Conservation (phyloP, 768 basidiomycete genomes). For the Rhodotorula kratochvilovae region DNA sequence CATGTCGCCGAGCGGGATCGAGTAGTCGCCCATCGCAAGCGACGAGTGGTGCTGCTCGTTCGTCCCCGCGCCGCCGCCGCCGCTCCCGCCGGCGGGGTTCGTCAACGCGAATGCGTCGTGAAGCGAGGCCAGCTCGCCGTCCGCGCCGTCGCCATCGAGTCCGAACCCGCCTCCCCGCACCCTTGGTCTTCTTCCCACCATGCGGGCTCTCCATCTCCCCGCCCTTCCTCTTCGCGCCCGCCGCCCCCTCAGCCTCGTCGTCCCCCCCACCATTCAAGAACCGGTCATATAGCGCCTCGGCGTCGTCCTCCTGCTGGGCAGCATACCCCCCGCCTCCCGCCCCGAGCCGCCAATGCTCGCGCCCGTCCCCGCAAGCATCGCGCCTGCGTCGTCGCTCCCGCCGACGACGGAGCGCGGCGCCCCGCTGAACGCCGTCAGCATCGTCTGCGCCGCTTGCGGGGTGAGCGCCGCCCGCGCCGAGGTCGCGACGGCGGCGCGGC, state of each 20-base stretch:
- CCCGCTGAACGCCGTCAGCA: not conserved
- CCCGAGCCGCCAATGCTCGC: not conserved
- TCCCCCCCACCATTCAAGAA: not conserved
- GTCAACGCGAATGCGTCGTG: conserved; percentile 17
- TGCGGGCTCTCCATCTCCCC: not conserved
- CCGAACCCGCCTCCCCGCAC: not conserved
- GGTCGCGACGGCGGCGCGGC: not conserved
- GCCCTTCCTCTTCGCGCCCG: not conserved
- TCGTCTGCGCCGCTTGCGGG: conserved; percentile 15
- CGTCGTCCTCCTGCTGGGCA: not conserved
- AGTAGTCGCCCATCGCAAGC: conserved; percentile 10
- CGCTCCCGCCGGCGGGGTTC: not conserved
- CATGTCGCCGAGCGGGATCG: conserved; percentile 24
- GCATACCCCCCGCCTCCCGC: not conserved
- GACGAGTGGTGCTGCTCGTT: not conserved
- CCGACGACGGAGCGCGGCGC: not conserved
- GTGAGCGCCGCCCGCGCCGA: conserved; percentile 13
- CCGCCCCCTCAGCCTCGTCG: not conserved
- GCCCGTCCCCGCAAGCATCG: not conserved
- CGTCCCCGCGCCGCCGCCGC: not conserved
- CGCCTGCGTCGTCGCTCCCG: not conserved
- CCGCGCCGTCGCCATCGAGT: not conserved
- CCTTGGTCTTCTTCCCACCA: conserved; percentile 13
- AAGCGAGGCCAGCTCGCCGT: not conserved
- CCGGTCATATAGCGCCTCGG: not conserved